Base-by-base conservation (phyloP, 1,284 basidiomycete genomes). In the Xerocomus cyaneibrunnescens region DNA sequence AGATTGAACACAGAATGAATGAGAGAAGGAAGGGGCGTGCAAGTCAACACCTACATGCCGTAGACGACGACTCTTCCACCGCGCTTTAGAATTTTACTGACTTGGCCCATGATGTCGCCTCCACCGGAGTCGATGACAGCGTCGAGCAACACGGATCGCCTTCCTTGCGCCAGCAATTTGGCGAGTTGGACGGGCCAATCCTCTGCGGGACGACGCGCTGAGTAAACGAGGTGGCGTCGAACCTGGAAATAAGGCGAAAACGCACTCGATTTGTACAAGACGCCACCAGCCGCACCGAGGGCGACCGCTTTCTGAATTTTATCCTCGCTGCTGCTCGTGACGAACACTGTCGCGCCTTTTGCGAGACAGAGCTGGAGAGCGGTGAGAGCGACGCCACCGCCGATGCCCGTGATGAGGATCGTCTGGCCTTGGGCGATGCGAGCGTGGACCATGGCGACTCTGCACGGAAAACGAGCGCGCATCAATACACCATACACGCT, bases 91-190 rank as follows among this genome's bases (percentile, higher is more conserved):
- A 84, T 64, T 47, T 75, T 80, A 8, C 76, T 71, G 2, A 81
- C 74, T 57, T 80, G 78, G n/a, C 65, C 72, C 64, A 85, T 75
- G 56, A 94, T 85, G 50, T 89, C 82, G 3, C 88, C 91, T 5
- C 92, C 92, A 2, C 80, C 89, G 7, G 87, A 86, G 66, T 94
- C 92, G 59, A 94, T 80, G 12, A 94, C 84, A n/a, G 79, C 76
- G 61, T 88, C 85, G 28, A 94, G 73, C 41, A 70, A 66, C 0
- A 69, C 54, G 7, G 65, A 59, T 19, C 61, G 59, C 30, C 45
- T 51, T 14, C 63, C 41, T 77, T 64, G 43, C 25, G 75, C 72
- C 17, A 93, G 68, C 12, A 84, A 62, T 7, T 67, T 64, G 0
- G 60, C 75, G 5, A 94, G 77, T 47, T 81, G 74, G 10, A 61